These are phyloP conservation scores for Sindora glabra DNA, from an alignment of 306 rosid species.

Conservation along the genomic window DNA sequence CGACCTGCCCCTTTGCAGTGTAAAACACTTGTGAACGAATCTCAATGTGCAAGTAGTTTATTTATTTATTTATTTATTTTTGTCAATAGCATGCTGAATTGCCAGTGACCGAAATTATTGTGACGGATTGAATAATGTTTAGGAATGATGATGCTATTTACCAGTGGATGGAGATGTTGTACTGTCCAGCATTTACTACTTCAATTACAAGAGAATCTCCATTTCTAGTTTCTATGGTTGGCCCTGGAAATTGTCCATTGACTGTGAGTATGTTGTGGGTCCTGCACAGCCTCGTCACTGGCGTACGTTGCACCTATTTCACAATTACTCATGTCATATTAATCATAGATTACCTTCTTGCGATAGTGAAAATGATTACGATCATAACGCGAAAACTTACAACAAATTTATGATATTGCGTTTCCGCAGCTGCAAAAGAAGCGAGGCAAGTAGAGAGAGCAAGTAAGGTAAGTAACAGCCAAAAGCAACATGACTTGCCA, in stretches of 20 bases:
- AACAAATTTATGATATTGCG: constrained; percentile 69
- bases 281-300: constrained; percentile 87
- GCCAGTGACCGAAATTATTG: background rate
- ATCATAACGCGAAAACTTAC: constrained; percentile 41
- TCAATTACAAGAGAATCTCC: constrained; percentile 69
- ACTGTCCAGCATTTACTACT: constrained; percentile 51
- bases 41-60: background rate
- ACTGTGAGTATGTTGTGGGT: constrained; percentile 57
- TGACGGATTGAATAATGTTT: no score
- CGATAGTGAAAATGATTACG: background rate
- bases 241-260: constrained; percentile 85
- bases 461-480: constrained; percentile 31
- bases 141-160: no score
- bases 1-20: background rate
- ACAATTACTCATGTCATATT: constrained; percentile 1
- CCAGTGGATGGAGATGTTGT: constrained; percentile 79
- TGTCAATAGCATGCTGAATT: background rate
- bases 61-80: background rate
- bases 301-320: constrained; percentile 37
- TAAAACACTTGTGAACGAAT: background rate
- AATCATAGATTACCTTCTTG: background rate
- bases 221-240: constrained; percentile 46
- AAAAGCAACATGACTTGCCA: no score
- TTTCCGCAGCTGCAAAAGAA: constrained; percentile 34
- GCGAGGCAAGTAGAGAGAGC: constrained; percentile 31